Percentiles rank a stretch among this genome's conserved stretches.
phyloP scores from a whole-genome alignment of 371 early-diverging fungal genomes.

The Entomophthora muscae region DNA sequence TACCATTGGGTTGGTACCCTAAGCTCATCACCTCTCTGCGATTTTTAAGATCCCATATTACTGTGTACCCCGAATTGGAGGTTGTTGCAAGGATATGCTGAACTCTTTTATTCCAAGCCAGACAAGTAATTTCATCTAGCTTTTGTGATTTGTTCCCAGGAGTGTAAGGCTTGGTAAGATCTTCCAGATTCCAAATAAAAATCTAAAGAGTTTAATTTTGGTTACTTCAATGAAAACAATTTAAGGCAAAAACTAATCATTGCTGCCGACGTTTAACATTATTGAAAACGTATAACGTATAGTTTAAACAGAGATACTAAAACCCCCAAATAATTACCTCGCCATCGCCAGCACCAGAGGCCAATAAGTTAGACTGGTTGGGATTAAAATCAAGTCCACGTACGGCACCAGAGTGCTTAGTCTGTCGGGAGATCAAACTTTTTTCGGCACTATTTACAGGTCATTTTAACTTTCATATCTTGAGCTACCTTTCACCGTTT shows the following conservation, averaged over 20 bases:
- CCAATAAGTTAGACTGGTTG: conserved; percentile 66
- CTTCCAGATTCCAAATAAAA: conserved; percentile 85
- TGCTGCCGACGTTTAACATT: no score
- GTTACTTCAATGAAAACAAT: no score
- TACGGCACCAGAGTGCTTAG: conserved; percentile 72
- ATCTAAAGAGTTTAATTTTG: no score
- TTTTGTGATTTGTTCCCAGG: conserved; percentile 71
- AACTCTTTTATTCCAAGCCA: conserved; percentile 88
- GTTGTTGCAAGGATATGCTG: conserved; percentile 85
- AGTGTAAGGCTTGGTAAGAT: conserved; percentile 65
- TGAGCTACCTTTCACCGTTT: conserved; percentile 27
- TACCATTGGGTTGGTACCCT: conserved; percentile 33
- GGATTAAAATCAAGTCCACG: conserved; percentile 87
- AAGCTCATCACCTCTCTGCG: conserved; percentile 73
- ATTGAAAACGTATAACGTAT: no score
- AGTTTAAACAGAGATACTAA: not conserved
- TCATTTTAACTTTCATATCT: not conserved
- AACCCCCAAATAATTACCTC: conserved; percentile 36
- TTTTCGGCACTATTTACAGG: conserved; percentile 17
- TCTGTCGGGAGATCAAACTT: conserved; percentile 41
- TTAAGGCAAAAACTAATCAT: no score
- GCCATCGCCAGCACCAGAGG: conserved; percentile 77
- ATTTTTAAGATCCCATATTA: conserved; percentile 87
- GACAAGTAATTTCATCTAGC: conserved; percentile 70
- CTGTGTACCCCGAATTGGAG: conserved; percentile 78